Evolutionary conservation across 75 land plant species (phyloP), one percentile per base, ranked within the genome.

Genomic region (Sequoiadendron giganteum): DNA sequence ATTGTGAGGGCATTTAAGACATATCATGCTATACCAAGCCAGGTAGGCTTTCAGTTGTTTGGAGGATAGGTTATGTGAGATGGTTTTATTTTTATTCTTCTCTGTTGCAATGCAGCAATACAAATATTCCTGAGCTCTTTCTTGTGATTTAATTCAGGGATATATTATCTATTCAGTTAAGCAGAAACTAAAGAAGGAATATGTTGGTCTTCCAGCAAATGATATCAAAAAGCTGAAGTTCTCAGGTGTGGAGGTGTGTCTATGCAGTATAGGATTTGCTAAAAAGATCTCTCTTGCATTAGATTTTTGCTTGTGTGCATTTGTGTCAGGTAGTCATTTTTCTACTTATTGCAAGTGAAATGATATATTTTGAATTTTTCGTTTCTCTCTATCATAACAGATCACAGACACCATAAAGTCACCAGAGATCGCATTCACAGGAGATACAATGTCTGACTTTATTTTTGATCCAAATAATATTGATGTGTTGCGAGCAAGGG

Each of bases 351-450:
- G 9, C n/a, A 34, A 34, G 11, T 56, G 86, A 85, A 8, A 85
- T 85, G 32, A 45, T 82, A 75, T 82, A 82, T 82, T 82, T 82
- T 25, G 32, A n/a, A 43, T 3, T 0, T 82, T 47, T 82, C 13
- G 55, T 48, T 77, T 28, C 4, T 14, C 13, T 82, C n/a, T 21
- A 18, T 40, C 70, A 85, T 86, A 13, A 80, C 85, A 98, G 99
- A 97, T 98, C 85, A 94, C 96, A 88, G 92, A 97, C 87, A 92
- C 90, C 5, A 90, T 93, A 68, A 90, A 92, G 89, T 90, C 91
- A 56, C 96, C 99, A 86, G 99, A 98, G 88, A 93, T 98, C 76
- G 99, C 99, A n/a, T 98, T 98, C 81, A 98, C 95, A 34, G 96
- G 96, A 87, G 96, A 95, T 86, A 95, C 96, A 80, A 94, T 87